Evolutionary conservation across 2,329 filamentous ascomycete species (phyloP).

Genomic region (Drechslerella dactyloides): DNA sequence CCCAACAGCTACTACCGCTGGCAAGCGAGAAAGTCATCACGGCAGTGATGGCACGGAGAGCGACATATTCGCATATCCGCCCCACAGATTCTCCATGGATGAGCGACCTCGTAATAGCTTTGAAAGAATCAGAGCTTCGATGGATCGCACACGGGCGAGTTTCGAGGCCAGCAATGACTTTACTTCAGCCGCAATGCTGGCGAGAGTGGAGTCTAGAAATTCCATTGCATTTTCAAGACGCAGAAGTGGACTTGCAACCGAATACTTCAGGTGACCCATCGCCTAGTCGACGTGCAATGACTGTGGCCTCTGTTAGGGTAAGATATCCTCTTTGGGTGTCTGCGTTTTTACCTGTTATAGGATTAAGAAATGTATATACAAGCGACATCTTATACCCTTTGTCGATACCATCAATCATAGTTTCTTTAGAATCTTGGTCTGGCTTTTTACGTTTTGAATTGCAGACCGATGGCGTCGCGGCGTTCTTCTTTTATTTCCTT

Average conservation of each 20-base stretch:
- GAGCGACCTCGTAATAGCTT: constrained; percentile 81
- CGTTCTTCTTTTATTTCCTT: constrained; percentile 19
- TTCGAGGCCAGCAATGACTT: constrained; percentile 91
- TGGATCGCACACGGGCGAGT: constrained; percentile 81
- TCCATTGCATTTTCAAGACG: constrained; percentile 58
- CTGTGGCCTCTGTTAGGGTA: constrained; percentile 14
- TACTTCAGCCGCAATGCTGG: constrained; percentile 83
- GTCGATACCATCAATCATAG: constrained; percentile 24
- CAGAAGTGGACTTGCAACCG: constrained; percentile 55
- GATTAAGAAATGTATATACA: constrained; percentile 32
- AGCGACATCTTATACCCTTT: constrained; percentile 37
- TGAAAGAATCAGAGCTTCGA: constrained; percentile 82
- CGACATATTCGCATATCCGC: constrained; percentile 66
- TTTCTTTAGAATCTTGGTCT: constrained; percentile 21
- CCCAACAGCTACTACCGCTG: constrained; percentile 76
- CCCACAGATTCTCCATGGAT: constrained; percentile 69
- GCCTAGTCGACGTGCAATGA: constrained; percentile 20
- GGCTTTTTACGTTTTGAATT: constrained; percentile 6
- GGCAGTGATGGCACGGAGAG: constrained; percentile 88
- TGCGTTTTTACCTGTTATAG: constrained; percentile 11
- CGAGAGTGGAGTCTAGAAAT: constrained; percentile 78
- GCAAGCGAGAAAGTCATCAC: constrained; percentile 79
- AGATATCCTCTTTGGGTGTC: constrained; percentile 7
- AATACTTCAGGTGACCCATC: constrained; percentile 57
- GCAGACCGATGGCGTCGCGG: constrained; percentile 9